A percentile compares a stretch with the other conserved stretches of the same genome.
These are phyloP conservation scores for Citrullus colocynthis DNA, from an alignment of 306 rosid species.

Conservation along the genomic window DNA sequence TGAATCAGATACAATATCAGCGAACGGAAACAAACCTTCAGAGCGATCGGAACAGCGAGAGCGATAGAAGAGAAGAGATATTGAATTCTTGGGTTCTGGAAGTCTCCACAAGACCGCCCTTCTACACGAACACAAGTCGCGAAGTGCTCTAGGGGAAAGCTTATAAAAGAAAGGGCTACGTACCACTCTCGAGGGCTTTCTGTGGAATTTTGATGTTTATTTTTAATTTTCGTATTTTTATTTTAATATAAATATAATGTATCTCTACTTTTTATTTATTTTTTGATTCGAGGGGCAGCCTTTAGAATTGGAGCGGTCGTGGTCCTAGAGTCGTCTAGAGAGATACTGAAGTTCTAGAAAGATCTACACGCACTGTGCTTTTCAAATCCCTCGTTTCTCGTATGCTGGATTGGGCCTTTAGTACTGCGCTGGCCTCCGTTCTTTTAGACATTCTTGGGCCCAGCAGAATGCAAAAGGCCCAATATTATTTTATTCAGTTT, in stretches of 20 bases:
- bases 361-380: slow-evolving; percentile 15
- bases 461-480: background rate
- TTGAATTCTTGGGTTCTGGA: slow-evolving; percentile 23
- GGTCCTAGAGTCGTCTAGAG: slow-evolving; percentile 31
- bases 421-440: background rate
- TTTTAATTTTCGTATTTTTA: background rate
- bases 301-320: slow-evolving; percentile 3
- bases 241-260: background rate
- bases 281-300: slow-evolving; percentile 3
- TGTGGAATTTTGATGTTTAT: slow-evolving; percentile 17
- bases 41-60: slow-evolving; percentile 15
- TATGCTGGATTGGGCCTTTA: slow-evolving; percentile 3
- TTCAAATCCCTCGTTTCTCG: background rate
- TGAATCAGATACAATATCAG: slow-evolving; percentile 16
- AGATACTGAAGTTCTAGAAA: slow-evolving; percentile 39
- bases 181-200: slow-evolving; percentile 10
- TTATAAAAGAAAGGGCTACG: slow-evolving; percentile 11
- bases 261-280: background rate
- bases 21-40: slow-evolving; percentile 18
- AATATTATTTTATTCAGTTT: background rate
- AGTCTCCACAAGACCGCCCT: slow-evolving; percentile 25
- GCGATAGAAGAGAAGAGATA: slow-evolving; percentile 2
- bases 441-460: background rate
- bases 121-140: background rate
- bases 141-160: background rate